Percentiles rank a stretch among this genome's conserved stretches.
Evolutionary conservation across 2,329 filamentous ascomycete genomes (phyloP).

Genomic region (Leptosphaerulina australis): DNA sequence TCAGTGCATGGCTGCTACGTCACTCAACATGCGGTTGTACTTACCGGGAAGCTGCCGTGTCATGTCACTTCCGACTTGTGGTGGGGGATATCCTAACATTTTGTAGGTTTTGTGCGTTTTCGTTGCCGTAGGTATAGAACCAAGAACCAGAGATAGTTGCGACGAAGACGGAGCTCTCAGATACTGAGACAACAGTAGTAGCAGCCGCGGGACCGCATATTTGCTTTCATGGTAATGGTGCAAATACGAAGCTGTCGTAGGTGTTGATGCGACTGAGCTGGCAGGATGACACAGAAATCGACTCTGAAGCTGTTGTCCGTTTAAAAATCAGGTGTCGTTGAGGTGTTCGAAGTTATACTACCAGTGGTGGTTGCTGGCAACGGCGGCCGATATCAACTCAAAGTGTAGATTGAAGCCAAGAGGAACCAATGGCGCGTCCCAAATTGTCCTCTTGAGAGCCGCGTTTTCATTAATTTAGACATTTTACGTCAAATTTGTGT

Average conservation of each 20-base stretch:
- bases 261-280: neutral
- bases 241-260: neutral
- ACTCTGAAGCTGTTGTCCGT: neutral
- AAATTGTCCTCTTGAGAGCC: too few species aligned
- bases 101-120: constrained; percentile 28
- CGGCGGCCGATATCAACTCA: too few species aligned
- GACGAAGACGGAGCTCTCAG: constrained; percentile 28
- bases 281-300: neutral
- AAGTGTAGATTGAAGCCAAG: too few species aligned
- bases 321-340: too few species aligned
- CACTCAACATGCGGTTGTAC: constrained; percentile 2
- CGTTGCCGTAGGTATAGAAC: constrained; percentile 20
- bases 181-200: constrained; percentile 31
- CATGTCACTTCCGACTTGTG: constrained; percentile 34
- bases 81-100: constrained; percentile 32
- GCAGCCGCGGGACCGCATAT: constrained; percentile 16
- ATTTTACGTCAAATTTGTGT: constrained; percentile 26
- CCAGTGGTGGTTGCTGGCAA: too few species aligned
- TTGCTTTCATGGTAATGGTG: neutral
- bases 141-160: constrained; percentile 14
- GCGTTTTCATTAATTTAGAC: too few species aligned
- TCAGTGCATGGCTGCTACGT: constrained; percentile 1
- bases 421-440: too few species aligned
- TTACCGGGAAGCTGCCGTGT: constrained; percentile 29
- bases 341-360: too few species aligned